phyloP scores from a whole-genome alignment of 306 rosid species.

The Cucurbita maxima region DNA sequence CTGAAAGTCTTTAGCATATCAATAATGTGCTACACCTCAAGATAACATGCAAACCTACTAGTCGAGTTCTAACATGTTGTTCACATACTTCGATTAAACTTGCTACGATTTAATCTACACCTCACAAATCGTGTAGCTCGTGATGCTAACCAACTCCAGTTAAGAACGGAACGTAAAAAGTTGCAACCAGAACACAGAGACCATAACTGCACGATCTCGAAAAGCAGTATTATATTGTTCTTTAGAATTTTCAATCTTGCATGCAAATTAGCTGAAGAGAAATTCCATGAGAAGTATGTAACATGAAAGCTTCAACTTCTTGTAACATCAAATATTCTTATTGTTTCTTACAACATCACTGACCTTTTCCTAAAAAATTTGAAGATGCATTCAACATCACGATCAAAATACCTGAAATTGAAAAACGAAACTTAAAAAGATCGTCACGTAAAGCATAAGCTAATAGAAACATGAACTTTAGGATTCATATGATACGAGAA shows the following conservation, averaged over 20 bases:
- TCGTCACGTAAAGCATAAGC: background rate
- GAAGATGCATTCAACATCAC: slow-evolving; percentile 82
- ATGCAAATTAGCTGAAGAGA: background rate
- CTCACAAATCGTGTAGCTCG: background rate
- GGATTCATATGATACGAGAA: background rate
- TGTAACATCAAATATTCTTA: background rate
- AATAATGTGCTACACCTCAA: background rate
- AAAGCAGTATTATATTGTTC: background rate
- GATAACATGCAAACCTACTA: background rate
- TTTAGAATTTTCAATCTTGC: background rate
- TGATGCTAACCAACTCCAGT: background rate
- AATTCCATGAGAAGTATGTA: background rate
- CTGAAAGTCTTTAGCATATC: background rate
- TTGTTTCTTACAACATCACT: slow-evolving; percentile 4
- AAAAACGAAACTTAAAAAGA: background rate
- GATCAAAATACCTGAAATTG: slow-evolving; percentile 82
- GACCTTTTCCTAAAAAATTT: slow-evolving; percentile 83
- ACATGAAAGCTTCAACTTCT: background rate
- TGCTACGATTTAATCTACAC: background rate
- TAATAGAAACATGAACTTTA: background rate
- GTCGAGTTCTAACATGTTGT: background rate
- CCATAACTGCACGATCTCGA: background rate
- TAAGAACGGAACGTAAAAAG: background rate
- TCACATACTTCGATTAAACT: background rate
- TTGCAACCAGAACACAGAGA: background rate